Base-by-base conservation (phyloP, 345 rosid species). In the Gossypium mustelinum region DNA sequence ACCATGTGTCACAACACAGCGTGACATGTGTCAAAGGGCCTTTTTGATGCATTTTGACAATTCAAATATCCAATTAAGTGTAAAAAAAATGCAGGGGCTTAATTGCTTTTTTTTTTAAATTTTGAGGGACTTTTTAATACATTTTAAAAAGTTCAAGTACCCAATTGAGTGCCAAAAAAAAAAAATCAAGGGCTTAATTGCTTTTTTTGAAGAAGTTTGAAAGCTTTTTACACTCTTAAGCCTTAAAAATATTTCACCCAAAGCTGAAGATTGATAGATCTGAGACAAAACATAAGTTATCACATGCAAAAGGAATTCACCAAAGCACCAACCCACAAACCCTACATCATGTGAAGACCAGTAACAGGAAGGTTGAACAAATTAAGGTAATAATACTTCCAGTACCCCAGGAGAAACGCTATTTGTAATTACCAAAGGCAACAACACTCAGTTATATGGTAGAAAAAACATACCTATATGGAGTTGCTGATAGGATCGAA, bases 401-500 rank as follows among this genome's bases (percentile, higher is more conserved):
- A 52, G 17, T 16, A 70, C 25, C 54, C 47, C 1, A 6, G 24
- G 9, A 52, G 29, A 29, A 4, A 25, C 22, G 17, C 41, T 29
- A 27, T 51, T 70, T n/a, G 68, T n/a, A 45, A 59, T 5, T n/a
- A 52, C 48, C 25, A 51, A 20, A 58, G 27, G 47, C 43, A 75
- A 54, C 52, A 66, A 64, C 8, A 18, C 24, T 52, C 20, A 29
- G 27, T 67, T 50, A 62, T 25, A 74, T 52, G 2, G 61, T 17
- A 47, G 20, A 73, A 48, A 34, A 69, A 41, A 73, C 72, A 57
- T 87, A 96, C 99, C 99, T 96, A 83, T 93, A 92, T 55, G 98
- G 98, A 47, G 98, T 93, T 79, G 92, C 87, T 7, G 99, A 96
- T 79, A 96, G 86, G 81, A 92, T 90, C 22, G 99, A 93, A 72